A percentile compares a stretch with the other conserved stretches of the same genome.
Conservation (phyloP, 768 basidiomycete genomes). For the Cantharellus cinnabarinus region DNA sequence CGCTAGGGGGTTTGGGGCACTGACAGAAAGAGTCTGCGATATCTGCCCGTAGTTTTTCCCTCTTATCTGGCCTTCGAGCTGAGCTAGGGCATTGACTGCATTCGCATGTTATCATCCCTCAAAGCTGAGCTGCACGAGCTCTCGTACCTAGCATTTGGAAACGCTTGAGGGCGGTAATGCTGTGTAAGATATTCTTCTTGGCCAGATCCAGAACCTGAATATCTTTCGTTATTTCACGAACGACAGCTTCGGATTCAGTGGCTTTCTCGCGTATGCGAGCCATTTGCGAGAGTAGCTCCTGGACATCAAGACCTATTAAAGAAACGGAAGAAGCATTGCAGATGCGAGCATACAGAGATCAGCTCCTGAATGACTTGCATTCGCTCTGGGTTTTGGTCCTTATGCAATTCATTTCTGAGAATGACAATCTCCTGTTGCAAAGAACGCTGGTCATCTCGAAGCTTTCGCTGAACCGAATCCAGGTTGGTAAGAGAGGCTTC, state of each 20-base stretch:
- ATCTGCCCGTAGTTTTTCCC: slow-evolving; percentile 70
- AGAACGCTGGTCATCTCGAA: slow-evolving; percentile 47
- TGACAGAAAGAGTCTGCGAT: slow-evolving; percentile 56
- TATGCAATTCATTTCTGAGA: slow-evolving; percentile 44
- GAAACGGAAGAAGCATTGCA: background rate
- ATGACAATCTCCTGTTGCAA: slow-evolving; percentile 51
- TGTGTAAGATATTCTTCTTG: slow-evolving; percentile 38
- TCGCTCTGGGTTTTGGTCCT: slow-evolving; percentile 66
- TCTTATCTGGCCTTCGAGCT: slow-evolving; percentile 57
- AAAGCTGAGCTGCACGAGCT: background rate
- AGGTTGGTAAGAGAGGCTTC: slow-evolving; percentile 59
- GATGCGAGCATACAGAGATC: slow-evolving; percentile 49
- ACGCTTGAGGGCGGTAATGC: slow-evolving; percentile 77
- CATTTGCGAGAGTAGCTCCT: slow-evolving; percentile 93
- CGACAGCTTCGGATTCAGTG: slow-evolving; percentile 90
- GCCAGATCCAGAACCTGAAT: slow-evolving; percentile 72
- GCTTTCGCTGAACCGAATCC: slow-evolving; percentile 43
- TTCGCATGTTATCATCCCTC: background rate
- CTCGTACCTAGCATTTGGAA: slow-evolving; percentile 81
- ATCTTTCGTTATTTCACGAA: slow-evolving; percentile 86
- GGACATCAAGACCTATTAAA: background rate
- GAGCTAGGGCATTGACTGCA: slow-evolving; percentile 61
- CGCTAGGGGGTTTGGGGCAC: slow-evolving; percentile 13
- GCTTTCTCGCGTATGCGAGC: slow-evolving; percentile 92
- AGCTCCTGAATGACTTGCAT: slow-evolving; percentile 90